Conservation (phyloP, 1,139 yeast species). For the Candida sanyaensis region DNA sequence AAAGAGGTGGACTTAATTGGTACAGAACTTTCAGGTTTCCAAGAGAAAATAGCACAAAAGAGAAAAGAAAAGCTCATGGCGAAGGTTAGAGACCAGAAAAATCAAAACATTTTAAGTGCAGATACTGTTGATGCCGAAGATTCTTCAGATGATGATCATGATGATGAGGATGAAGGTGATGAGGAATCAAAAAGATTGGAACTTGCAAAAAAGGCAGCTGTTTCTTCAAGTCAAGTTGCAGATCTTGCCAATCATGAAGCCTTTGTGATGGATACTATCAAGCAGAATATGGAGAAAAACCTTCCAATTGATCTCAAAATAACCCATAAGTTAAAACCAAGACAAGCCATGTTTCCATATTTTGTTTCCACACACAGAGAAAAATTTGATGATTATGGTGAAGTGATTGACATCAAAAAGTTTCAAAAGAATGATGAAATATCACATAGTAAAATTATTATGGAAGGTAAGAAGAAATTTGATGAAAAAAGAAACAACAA, state of each 20-base stretch:
- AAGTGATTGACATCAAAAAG: conserved; percentile 62
- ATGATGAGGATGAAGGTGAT: conserved; percentile 22
- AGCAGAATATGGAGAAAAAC: conserved; percentile 39
- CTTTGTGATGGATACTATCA: conserved; percentile 41
- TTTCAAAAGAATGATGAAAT: conserved; percentile 62
- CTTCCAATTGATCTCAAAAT: conserved; percentile 63
- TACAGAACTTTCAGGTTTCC: conserved; percentile 50
- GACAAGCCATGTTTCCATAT: conserved; percentile 78
- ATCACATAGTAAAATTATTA: conserved; percentile 36
- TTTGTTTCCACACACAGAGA: conserved; percentile 49
- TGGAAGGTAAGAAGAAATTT: conserved; percentile 34
- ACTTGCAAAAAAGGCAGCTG: conserved; percentile 10
- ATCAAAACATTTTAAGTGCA: conserved; percentile 52
- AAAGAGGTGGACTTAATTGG: conserved; percentile 54
- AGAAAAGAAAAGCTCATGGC: conserved; percentile 51
- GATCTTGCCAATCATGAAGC: conserved; percentile 46
- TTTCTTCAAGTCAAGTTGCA: conserved; percentile 17
- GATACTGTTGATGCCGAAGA: conserved; percentile 39
- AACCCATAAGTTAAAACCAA: conserved; percentile 54
- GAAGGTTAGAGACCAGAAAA: conserved; percentile 57
- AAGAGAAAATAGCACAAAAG: conserved; percentile 41
- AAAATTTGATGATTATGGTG: conserved; percentile 85
- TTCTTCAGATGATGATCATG: conserved; percentile 41
- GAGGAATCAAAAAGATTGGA: conserved; percentile 7
- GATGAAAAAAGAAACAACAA: conserved; percentile 27